Evolutionary conservation across 1,139 yeast genomes (phyloP), one percentile per base, ranked within the genome.

Genomic region (Kodamaea suecica): DNA sequence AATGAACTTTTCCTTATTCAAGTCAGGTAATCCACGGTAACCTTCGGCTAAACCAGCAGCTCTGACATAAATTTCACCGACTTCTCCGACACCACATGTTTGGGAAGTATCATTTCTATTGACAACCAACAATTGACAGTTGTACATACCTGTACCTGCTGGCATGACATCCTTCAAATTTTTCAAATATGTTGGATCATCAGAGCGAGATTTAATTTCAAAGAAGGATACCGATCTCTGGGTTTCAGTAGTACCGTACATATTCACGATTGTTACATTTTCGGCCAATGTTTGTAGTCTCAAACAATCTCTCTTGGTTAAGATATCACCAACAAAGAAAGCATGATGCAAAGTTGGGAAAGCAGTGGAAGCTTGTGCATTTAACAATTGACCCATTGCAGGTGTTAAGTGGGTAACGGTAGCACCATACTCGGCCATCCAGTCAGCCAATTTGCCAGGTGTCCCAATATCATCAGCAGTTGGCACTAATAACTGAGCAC

Each of bases 201-300:
- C 57, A 27, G 73, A 59, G 47, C 87, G 73, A 23, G 95, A 79
- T 36, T 86, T 80, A 44, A 94, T 90, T 57, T 87, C 95, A 61
- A 80, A 94, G 63, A 77, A 94, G 0, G 97, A 88, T 13, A 94
- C 99, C 2, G 98, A 88, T 57, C 98, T 78, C 67, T 94, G 99
- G 11, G 98, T 94, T 64, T 94, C 99, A 8, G 99, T 94, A 27
- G 98, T 94, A 54, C 99, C 99, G 59, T 94, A 94, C 99, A 94
- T 94, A 63, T 94, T 94, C 45, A 94, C 95, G 56, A 94, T 90
- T 55, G 65, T 70, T 35, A 87, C 95, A 54, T 92, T 90, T 54
- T 82, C 80, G 6, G 97, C 98, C 51, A 94, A 72, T 2, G 92
- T 78, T 60, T 94, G 98, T 50, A 94, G 72, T 55, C 97, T 78